Evolutionary conservation across 495 filamentous ascomycete species (phyloP).

Genomic region (Penicillium lagena): DNA sequence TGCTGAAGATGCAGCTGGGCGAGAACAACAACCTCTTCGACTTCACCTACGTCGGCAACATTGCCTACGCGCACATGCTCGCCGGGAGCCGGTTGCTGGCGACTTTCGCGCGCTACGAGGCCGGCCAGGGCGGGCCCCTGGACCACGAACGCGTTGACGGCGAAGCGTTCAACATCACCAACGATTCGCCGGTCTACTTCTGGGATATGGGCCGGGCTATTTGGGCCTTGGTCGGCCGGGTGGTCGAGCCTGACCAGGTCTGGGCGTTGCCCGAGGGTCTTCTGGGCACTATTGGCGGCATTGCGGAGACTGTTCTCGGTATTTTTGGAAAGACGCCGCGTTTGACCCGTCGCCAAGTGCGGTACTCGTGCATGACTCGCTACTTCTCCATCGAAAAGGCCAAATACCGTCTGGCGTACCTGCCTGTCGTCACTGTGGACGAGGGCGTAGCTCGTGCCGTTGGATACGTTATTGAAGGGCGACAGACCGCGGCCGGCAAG

Average conservation of each 20-base stretch:
- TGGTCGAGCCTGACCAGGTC: conserved; percentile 57
- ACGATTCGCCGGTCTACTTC: conserved; percentile 87
- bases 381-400: conserved; percentile 87
- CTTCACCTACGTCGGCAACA: conserved; percentile 51
- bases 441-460: conserved; percentile 70
- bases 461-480: conserved; percentile 53
- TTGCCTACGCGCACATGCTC: conserved; percentile 42
- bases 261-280: conserved; percentile 62
- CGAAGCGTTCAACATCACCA: conserved; percentile 93
- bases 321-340: conserved; percentile 67
- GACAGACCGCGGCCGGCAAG: conserved; percentile 32
- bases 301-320: conserved; percentile 63
- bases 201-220: conserved; percentile 84
- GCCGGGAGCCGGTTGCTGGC: conserved; percentile 64
- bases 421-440: conserved; percentile 63
- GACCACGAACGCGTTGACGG: conserved; percentile 81
- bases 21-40: conserved; percentile 73
- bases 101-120: conserved; percentile 43
- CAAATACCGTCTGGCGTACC: conserved; percentile 67
- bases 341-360: conserved; percentile 67
- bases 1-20: conserved; percentile 79
- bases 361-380: conserved; percentile 72
- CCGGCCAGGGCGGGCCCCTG: conserved; percentile 50
- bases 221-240: conserved; percentile 67
- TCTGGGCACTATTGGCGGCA: conserved; percentile 56